These are phyloP conservation scores for Phlebiopsis gigantea DNA, from an alignment of 768 basidiomycete species.

Conservation along the genomic window DNA sequence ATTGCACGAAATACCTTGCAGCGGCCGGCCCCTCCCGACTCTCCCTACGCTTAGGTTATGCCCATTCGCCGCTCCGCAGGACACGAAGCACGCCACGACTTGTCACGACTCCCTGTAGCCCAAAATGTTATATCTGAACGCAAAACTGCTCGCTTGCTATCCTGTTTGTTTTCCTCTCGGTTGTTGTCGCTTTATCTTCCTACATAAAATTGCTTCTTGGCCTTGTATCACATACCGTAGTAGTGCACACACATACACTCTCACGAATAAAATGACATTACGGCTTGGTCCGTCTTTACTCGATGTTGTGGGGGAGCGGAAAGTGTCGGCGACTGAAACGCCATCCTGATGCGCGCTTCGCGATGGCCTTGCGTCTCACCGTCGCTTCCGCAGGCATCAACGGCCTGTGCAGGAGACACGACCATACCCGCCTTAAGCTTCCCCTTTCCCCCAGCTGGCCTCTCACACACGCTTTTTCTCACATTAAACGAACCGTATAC, in stretches of 20 bases:
- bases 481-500: too few species aligned
- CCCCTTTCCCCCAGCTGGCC: not conserved
- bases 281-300: not conserved
- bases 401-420: conserved; percentile 7
- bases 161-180: not conserved
- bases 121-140: not conserved
- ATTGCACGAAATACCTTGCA: not conserved
- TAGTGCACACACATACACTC: not conserved
- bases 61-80: not conserved
- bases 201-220: not conserved
- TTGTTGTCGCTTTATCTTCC: not conserved
- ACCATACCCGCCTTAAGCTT: not conserved
- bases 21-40: conserved; percentile 6
- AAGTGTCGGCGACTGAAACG: not conserved
- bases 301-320: not conserved
- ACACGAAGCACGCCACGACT: not conserved
- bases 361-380: not conserved
- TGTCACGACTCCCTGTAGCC: conserved; percentile 1
- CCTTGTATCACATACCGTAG: not conserved
- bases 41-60: conserved; percentile 5
- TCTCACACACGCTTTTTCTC: not conserved
- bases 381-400: conserved; percentile 1
- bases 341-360: conserved; percentile 2
- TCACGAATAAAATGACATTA: not conserved
- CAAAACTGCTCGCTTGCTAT: not conserved